Evolutionary conservation across 2,329 filamentous ascomycete genomes (phyloP).

Genomic region (Ophiosphaerella korrae): DNA sequence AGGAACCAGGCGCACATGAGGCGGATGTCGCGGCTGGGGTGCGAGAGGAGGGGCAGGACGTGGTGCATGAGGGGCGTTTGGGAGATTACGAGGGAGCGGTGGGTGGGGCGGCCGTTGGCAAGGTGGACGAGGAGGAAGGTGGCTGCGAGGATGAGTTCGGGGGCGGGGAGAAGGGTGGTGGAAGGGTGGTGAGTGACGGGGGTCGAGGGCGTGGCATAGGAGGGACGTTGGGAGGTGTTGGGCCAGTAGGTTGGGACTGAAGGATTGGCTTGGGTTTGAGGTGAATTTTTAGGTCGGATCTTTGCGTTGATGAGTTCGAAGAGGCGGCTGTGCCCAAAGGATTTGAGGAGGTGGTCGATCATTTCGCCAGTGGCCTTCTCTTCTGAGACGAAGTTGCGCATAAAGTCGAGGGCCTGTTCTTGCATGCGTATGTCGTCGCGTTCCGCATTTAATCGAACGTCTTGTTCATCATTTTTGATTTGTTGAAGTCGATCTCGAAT

Average conservation of each 20-base stretch:
- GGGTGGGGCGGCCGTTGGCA: slow-evolving; percentile 77
- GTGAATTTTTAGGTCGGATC: slow-evolving; percentile 59
- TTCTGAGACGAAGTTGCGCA: slow-evolving; percentile 84
- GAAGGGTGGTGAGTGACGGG: slow-evolving; percentile 50
- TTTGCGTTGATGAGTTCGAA: slow-evolving; percentile 83
- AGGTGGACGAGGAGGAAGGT: slow-evolving; percentile 87
- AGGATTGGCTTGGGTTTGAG: slow-evolving; percentile 14
- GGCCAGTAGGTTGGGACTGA: slow-evolving; percentile 38
- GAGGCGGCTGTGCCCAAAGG: slow-evolving; percentile 75
- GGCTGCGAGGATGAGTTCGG: slow-evolving; percentile 76
- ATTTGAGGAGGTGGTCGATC: slow-evolving; percentile 81
- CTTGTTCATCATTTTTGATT: slow-evolving; percentile 68
- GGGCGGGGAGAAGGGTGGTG: slow-evolving; percentile 38
- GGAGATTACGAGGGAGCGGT: slow-evolving; percentile 69
- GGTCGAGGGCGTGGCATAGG: slow-evolving; percentile 57
- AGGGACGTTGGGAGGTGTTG: slow-evolving; percentile 64
- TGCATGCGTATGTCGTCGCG: slow-evolving; percentile 85
- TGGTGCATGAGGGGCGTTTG: slow-evolving; percentile 77
- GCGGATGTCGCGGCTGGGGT: slow-evolving; percentile 74
- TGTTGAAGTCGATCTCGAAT: slow-evolving; percentile 50
- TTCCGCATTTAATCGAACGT: slow-evolving; percentile 69
- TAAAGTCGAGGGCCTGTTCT: slow-evolving; percentile 86
- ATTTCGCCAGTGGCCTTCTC: slow-evolving; percentile 64
- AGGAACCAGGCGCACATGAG: slow-evolving; percentile 81
- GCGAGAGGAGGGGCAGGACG: slow-evolving; percentile 73